phyloP scores from a whole-genome alignment of 352 stramenopile species.

The Globisporangium acanthophoron region DNA sequence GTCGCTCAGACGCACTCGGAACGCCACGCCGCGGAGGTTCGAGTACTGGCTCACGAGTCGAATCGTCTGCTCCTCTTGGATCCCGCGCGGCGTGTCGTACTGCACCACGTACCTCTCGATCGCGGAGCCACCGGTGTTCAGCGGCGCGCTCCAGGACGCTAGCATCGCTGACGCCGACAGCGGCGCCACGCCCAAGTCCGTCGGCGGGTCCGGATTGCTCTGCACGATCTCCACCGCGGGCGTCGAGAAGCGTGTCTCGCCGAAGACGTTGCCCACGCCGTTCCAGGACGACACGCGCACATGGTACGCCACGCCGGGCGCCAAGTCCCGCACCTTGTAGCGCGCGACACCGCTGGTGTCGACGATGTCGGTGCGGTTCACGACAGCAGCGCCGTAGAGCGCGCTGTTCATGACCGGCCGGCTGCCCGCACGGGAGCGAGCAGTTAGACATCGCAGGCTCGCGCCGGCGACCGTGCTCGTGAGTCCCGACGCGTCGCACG shows the following conservation, averaged over 20 bases:
- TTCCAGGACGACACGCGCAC: conserved; percentile 92
- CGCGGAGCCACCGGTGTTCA: conserved; percentile 41
- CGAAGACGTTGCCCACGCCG: conserved; percentile 85
- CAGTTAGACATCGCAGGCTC: conserved; percentile 26
- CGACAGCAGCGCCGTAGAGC: conserved; percentile 49
- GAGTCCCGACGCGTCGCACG: conserved; percentile 36
- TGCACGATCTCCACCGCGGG: conserved; percentile 56
- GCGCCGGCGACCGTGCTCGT: conserved; percentile 35
- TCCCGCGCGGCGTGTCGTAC: conserved; percentile 47
- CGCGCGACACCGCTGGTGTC: conserved; percentile 14
- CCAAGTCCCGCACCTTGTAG: conserved; percentile 28
- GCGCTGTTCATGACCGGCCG: conserved; percentile 78
- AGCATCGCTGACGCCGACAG: conserved; percentile 28
- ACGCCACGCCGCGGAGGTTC: conserved; percentile 26
- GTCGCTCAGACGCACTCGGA: conserved; percentile 21
- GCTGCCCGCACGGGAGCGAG: conserved; percentile 25
- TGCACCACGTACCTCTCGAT: conserved; percentile 53
- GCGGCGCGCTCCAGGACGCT: conserved; percentile 45
- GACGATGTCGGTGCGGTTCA: conserved; percentile 34
- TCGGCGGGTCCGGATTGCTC: conserved; percentile 27
- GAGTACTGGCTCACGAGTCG: conserved; percentile 29
- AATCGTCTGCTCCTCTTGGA: conserved; percentile 60
- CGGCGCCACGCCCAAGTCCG: conserved; percentile 39
- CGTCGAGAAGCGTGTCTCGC: conserved; percentile 69
- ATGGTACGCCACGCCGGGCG: conserved; percentile 61